Evolutionary conservation across 768 basidiomycete species (phyloP), one percentile per base, ranked within the genome.

Genomic region (Tephrocybe sp.): DNA sequence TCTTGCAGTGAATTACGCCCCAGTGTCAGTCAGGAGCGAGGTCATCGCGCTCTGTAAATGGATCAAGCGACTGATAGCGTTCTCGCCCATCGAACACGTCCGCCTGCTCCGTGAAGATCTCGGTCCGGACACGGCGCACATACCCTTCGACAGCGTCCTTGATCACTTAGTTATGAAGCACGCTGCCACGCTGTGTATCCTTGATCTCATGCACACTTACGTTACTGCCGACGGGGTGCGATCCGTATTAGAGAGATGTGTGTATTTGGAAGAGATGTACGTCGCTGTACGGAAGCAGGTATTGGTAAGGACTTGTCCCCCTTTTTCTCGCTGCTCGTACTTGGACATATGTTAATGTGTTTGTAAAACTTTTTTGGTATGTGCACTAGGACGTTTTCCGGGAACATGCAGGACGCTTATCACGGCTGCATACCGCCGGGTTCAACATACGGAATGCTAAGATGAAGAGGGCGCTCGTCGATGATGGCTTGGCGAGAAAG

Each of bases 371-470:
- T n/a, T n/a, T n/a, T n/a, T 15, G 17, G 15, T 38, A 26, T 18
- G n/a, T 20, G n/a, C 8, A n/a, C 17, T 50, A 67, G 67, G 60
- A 60, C 30, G 52, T 60, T 7, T 70, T 73, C 53, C 57, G 56
- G 18, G 55, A 64, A 34, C 48, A 59, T 37, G 36, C 58, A 1
- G 38, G 56, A 3, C 48, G 48, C 10, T 48, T 73, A 26, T 41
- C 44, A 10, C 45, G 42, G 20, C 61, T 77, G 11, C 72, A 67
- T 48, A 68, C 69, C 2, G 66, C 62, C 12, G 63, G 56, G 10
- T 66, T 76, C 49, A 57, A 64, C 14, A 62, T 74, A n/a, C 62
- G 62, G 51, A 69, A 68, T 48, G 59, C 61, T 14, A 70, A 62
- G 14, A 56, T 57, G 45, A 61, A 51, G 11, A 62, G 50, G 26